Conservation (phyloP, 2,329 filamentous ascomycete genomes). For the Gremmenia infestans region DNA sequence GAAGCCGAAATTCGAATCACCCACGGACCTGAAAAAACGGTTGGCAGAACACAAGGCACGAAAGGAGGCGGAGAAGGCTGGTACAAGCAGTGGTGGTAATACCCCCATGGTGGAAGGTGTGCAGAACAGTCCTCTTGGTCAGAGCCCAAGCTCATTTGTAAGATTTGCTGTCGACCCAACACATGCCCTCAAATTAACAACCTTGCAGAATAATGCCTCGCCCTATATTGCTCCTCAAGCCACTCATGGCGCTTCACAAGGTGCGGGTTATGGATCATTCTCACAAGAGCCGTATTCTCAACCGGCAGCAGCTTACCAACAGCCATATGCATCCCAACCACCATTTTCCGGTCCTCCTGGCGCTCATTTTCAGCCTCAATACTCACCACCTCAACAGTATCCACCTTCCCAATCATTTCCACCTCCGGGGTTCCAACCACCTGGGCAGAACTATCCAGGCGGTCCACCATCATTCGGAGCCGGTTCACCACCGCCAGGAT, state of each 20-base stretch:
- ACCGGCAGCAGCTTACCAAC: constrained; percentile 38
- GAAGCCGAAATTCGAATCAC: constrained; percentile 67
- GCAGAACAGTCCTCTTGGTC: constrained; percentile 45
- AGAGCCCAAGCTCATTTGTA: constrained; percentile 54
- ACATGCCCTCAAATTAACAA: constrained; percentile 9
- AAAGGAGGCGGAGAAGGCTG: constrained; percentile 53
- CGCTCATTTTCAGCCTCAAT: constrained; percentile 30
- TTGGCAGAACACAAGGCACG: constrained; percentile 72
- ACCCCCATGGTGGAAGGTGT: constrained; percentile 38
- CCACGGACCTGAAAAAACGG: constrained; percentile 74
- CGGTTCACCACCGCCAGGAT: constrained; percentile 34
- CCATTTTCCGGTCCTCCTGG: constrained; percentile 32
- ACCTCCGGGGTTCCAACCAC: constrained; percentile 28
- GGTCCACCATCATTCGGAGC: constrained; percentile 35
- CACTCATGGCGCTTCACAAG: constrained; percentile 26
- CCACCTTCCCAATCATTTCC: constrained; percentile 30
- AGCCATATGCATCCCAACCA: constrained; percentile 33
- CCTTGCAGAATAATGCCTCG: constrained; percentile 26
- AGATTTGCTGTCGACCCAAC: constrained; percentile 32
- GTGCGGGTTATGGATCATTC: constrained; percentile 31
- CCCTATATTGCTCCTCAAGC: constrained; percentile 28
- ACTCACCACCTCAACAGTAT: constrained; percentile 29
- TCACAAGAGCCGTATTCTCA: constrained; percentile 34
- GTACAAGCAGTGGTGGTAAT: constrained; percentile 50
- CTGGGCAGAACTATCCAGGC: constrained; percentile 24